Evolutionary conservation across 2,329 filamentous ascomycete genomes (phyloP), one percentile per base, ranked within the genome.

Genomic region (Didymella pomorum): DNA sequence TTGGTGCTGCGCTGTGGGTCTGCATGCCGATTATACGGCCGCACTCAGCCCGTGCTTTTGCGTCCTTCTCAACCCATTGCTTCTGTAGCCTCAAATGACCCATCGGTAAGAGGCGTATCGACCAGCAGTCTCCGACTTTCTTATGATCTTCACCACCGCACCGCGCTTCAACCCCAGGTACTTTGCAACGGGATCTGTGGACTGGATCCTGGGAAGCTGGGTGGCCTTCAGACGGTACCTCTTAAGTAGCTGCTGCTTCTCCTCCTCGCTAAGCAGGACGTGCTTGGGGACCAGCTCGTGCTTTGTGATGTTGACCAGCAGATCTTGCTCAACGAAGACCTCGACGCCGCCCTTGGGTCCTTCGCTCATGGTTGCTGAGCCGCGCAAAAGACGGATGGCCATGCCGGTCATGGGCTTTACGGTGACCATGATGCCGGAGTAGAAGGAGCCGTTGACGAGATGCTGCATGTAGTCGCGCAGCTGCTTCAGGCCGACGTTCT

Each of bases 131-230:
- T 98, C 95, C 74, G 89, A 93, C 78, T 90, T 93, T 66, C 95
- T 85, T 71, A 99, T 97, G 71, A 99, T 99, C 86, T 99, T 99
- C 72, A 99, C 95, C 3, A 99, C 93, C 79, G 97, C 91, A 3
- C 93, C 93, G 74, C 93, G 86, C 82, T 91, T 90, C 62, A 99
- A 82, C 12, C 95, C 95, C 54, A 97, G 82, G 78, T 98, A 99
- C 71, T 90, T 89, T 25, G 95, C 92, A 51, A 99, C 93, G 3
- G 95, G 95, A 77, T 99, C 95, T 67, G 91, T 91, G 66, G 91
- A 86, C 78, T 97, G 87, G 70, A 99, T 97, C 56, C 95, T 86
- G 4, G 95, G 95, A 73, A 99, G 83, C 82, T 99, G 95, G 10
- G 92, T 97, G 84, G 99, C 95, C 87, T 97, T 98, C 78, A 99